Evolutionary conservation across 2,329 filamentous ascomycete genomes (phyloP).

Genomic region (Aquanectria penicillioides): DNA sequence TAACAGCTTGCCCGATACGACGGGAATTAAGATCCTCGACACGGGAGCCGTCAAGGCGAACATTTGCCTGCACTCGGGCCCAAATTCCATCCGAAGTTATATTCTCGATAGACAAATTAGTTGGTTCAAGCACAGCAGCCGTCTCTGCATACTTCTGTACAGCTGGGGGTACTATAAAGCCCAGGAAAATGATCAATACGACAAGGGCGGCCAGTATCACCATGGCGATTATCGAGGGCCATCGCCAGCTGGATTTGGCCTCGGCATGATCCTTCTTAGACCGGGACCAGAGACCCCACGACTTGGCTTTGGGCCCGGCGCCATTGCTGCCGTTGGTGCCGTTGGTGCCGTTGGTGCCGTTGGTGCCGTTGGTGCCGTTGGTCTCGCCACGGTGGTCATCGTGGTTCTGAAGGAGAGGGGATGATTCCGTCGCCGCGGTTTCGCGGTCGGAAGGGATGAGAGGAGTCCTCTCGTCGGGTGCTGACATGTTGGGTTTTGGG

Average conservation of each 20-base stretch:
- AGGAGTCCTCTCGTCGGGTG: slow-evolving; percentile 54
- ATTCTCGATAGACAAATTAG: slow-evolving; percentile 84
- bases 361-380: slow-evolving; percentile 30
- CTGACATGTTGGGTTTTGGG: slow-evolving; percentile 50
- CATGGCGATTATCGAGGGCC: slow-evolving; percentile 84
- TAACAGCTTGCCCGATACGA: slow-evolving; percentile 79
- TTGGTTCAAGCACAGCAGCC: slow-evolving; percentile 83
- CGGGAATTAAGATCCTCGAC: slow-evolving; percentile 78
- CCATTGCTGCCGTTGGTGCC: slow-evolving; percentile 21
- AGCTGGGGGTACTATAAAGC: slow-evolving; percentile 82
- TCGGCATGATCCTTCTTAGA: slow-evolving; percentile 31
- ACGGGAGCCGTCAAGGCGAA: slow-evolving; percentile 80
- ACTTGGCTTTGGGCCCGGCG: slow-evolving; percentile 11
- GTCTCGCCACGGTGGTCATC: slow-evolving; percentile 49
- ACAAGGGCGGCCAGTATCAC: slow-evolving; percentile 69
- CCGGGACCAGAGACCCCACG: slow-evolving; percentile 35
- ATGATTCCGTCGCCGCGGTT: slow-evolving; percentile 54
- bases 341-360: slow-evolving; percentile 10
- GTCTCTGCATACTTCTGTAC: slow-evolving; percentile 89
- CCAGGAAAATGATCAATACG: slow-evolving; percentile 77
- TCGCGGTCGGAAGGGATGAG: slow-evolving; percentile 52
- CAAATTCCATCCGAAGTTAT: slow-evolving; percentile 82
- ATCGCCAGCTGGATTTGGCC: slow-evolving; percentile 56
- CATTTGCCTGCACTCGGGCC: slow-evolving; percentile 83
- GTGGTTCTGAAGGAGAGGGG: slow-evolving; percentile 60